Percentiles rank a stretch among this genome's conserved stretches.
Evolutionary conservation across 139 green algal species (phyloP).

Genomic region (Micractinium sp.): DNA sequence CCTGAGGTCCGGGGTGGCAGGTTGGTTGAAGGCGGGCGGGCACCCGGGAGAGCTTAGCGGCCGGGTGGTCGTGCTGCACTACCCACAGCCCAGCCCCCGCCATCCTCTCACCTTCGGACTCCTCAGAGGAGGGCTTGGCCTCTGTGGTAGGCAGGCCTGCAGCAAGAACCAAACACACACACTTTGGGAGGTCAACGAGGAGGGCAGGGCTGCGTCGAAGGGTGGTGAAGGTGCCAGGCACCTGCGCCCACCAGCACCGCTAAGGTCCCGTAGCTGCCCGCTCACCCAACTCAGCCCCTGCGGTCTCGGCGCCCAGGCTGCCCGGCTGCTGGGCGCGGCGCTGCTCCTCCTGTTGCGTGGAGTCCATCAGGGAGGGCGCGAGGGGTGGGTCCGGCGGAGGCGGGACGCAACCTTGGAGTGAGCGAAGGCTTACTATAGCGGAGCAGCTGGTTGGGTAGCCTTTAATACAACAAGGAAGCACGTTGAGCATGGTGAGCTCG

Average conservation of each 20-base stretch:
- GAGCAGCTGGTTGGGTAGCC: not conserved
- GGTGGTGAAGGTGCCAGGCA: no score
- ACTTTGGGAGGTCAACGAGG: not conserved
- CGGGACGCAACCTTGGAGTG: not conserved
- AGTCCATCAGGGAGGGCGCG: not conserved
- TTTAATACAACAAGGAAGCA: no score
- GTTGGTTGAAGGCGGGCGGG: not conserved
- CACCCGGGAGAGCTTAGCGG: not conserved
- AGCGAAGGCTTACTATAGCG: no score
- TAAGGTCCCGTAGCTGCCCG: no score
- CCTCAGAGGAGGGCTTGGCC: not conserved
- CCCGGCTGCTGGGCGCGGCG: not conserved
- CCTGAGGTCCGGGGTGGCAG: no score
- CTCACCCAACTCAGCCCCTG: not conserved
- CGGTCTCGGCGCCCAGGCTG: conserved; percentile 6
- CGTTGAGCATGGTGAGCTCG: no score
- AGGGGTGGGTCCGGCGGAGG: not conserved
- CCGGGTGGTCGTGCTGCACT: not conserved
- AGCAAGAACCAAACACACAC: not conserved
- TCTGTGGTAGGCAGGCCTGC: not conserved
- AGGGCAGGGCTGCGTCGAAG: no score
- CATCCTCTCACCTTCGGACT: not conserved
- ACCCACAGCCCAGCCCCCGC: not conserved
- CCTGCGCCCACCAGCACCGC: no score
- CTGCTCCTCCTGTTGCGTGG: conserved; percentile 16